Base-by-base conservation (phyloP, 768 basidiomycete species). In the Obba rivulosa region DNA sequence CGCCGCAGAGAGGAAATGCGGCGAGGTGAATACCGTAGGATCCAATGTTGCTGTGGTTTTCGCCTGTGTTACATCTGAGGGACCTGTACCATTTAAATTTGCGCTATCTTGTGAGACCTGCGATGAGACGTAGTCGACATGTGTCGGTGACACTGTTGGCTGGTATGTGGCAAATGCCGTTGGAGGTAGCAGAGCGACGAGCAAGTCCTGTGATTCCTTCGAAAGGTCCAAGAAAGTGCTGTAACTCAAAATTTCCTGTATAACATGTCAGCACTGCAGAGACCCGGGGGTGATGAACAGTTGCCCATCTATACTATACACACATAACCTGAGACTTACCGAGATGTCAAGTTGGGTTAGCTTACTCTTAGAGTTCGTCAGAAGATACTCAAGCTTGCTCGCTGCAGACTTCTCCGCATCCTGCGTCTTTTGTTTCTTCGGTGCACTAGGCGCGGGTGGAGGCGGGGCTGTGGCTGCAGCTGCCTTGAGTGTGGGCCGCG, bases 1-100 rank as follows among this genome's bases (percentile, higher is more conserved):
- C 16, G 76, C 68, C 0, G 79, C 79, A 34, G 78, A 70, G 28
- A 78, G 62, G 51, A 82, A 75, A 56, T 78, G 75, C 2, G 77
- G 57, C 45, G 78, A 78, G 25, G 67, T 73, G 60, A 84, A 79
- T 3, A 78, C 48, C 10, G 64, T 42, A 0, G 61, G 61, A 45
- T 76, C 69, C 8, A 77, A 54, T 0, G 58, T 56, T 24, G 54
- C 53, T 2, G 56, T 45, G 2, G 39, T 41, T 9, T 28, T 46
- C n/a, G 20, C 40, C 37, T 28, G 31, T 10, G 13, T 13, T 13
- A 31, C 13, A 18, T 28, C 9, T 13, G n/a, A 24, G 17, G 14
- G 24, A 23, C 41, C 17, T 20, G 20, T 8, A 20, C 17, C n/a
- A 8, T n/a, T 13, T 17, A n/a, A n/a, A n/a, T 31, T 5, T 13